Conservation (phyloP, 257 asterid species). For the Parsonsia alboflavescens region DNA sequence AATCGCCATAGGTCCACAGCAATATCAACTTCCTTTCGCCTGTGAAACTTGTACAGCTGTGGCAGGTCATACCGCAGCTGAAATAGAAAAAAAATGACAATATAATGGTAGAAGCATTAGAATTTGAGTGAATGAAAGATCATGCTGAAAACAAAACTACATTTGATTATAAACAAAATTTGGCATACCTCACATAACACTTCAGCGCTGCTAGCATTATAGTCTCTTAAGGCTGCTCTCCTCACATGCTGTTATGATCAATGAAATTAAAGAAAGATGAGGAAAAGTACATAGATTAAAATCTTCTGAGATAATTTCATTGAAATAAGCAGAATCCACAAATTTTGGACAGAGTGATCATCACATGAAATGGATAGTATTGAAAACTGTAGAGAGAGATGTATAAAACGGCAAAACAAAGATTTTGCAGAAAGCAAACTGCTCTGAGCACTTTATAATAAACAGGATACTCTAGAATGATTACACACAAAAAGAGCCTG, state of each 20-base stretch:
- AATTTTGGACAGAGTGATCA: background rate
- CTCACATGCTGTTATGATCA: constrained; percentile 61
- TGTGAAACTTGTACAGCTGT: constrained; percentile 90
- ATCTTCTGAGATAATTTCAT: background rate
- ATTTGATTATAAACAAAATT: background rate
- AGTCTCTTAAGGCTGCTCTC: constrained; percentile 76
- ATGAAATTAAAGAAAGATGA: constrained; percentile 9
- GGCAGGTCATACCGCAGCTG: constrained; percentile 91
- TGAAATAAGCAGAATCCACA: background rate
- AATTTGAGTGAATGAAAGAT: background rate
- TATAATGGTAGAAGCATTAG: background rate
- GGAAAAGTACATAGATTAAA: background rate
- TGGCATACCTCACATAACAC: constrained; percentile 79
- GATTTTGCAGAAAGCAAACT: background rate
- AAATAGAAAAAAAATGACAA: constrained; percentile 3
- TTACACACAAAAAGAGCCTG: background rate
- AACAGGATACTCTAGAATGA: background rate
- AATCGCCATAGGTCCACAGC: constrained; percentile 98
- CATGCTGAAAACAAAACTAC: background rate
- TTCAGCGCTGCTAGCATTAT: constrained; percentile 73
- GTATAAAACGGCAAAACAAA: background rate
- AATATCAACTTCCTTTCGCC: constrained; percentile 89
- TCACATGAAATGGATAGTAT: background rate
- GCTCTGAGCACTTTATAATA: background rate
- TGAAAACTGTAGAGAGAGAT: background rate